Evolutionary conservation across 768 basidiomycete genomes (phyloP).

Genomic region (Piloderma croceum): DNA sequence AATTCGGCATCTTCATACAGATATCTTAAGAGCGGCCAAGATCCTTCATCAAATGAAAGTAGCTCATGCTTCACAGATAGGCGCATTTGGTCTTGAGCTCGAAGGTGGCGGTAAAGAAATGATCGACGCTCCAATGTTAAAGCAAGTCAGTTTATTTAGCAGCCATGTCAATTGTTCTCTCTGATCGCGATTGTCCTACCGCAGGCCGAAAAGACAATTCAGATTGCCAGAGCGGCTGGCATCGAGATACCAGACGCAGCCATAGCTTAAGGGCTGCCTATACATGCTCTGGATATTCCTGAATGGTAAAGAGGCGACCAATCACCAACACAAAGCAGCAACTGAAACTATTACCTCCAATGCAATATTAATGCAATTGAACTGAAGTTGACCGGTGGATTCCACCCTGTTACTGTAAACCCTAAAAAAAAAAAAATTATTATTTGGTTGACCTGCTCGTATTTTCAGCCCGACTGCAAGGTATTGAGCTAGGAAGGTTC

Average conservation of each 20-base stretch:
- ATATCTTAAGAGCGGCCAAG: slow-evolving; percentile 69
- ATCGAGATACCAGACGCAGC: slow-evolving; percentile 46
- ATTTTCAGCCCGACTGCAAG: too few species aligned
- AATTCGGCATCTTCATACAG: slow-evolving; percentile 29
- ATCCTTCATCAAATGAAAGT: slow-evolving; percentile 63
- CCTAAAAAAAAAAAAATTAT: too few species aligned
- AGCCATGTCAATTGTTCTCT: neutral
- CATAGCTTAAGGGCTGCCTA: too few species aligned
- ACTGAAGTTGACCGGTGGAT: too few species aligned
- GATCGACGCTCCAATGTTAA: slow-evolving; percentile 91
- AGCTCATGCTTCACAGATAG: slow-evolving; percentile 46
- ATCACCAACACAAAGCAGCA: too few species aligned
- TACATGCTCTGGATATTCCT: too few species aligned
- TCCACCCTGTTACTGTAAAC: too few species aligned
- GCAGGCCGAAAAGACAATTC: slow-evolving; percentile 48
- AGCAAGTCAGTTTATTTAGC: slow-evolving; percentile 47
- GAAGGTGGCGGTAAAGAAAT: slow-evolving; percentile 59
- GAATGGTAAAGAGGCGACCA: too few species aligned
- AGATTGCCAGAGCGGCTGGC: slow-evolving; percentile 48
- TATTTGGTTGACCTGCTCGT: too few species aligned
- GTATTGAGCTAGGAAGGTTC: too few species aligned
- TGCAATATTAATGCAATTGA: too few species aligned
- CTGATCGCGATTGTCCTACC: neutral
- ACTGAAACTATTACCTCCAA: too few species aligned
- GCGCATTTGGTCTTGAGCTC: slow-evolving; percentile 70